These are phyloP conservation scores for Boechera retrofracta DNA, from an alignment of 345 rosid species.

Conservation along the genomic window DNA sequence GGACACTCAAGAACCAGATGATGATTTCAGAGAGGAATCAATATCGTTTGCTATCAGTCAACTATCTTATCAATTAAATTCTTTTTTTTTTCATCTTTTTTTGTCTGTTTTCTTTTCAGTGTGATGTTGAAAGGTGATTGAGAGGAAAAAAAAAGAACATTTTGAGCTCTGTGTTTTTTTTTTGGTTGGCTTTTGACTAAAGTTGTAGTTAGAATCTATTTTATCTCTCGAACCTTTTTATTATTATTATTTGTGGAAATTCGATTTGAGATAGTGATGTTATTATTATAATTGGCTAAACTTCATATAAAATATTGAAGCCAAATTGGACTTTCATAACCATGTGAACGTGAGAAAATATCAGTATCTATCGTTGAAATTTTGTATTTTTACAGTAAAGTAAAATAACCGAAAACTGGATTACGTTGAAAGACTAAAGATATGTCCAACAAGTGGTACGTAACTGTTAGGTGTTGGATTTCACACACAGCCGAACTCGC, in stretches of 20 bases:
- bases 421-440: conserved; percentile 23
- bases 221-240: background rate
- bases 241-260: background rate
- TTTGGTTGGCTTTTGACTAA: conserved; percentile 25
- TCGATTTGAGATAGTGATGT: conserved; percentile 20
- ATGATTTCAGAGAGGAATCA: conserved; percentile 19
- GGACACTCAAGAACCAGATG: conserved; percentile 86
- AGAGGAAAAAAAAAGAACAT: background rate
- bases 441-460: conserved; percentile 16
- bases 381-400: background rate
- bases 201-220: conserved; percentile 35
- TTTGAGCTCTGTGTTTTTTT: conserved; percentile 15
- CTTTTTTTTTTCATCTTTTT: background rate
- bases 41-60: conserved; percentile 23
- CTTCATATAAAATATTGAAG: conserved; percentile 1
- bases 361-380: background rate
- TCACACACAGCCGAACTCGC: too few species aligned
- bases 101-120: conserved; percentile 5
- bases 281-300: background rate
- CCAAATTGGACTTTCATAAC: conserved; percentile 19
- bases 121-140: conserved; percentile 38
- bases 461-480: background rate
- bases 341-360: conserved; percentile 20
- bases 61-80: conserved; percentile 28
- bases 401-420: background rate